Evolutionary conservation across 345 rosid genomes (phyloP), one percentile per base, ranked within the genome.

Genomic region (Murraya paniculata): DNA sequence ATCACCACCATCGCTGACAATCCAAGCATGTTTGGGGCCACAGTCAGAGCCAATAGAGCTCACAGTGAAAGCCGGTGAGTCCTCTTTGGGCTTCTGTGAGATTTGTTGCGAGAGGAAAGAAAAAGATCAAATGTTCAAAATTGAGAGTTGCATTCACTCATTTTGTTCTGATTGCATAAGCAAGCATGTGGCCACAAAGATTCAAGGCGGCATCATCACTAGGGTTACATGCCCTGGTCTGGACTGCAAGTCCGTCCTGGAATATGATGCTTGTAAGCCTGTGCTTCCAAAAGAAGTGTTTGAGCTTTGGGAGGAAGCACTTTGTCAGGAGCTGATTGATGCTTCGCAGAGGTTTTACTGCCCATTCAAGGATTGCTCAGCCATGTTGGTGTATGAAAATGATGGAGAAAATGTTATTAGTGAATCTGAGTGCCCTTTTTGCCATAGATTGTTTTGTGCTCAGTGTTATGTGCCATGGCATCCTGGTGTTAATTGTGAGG

Each of bases 351-450:
- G 79, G 33, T 74, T 79, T 64, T 92, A 91, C 48, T 94, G 98
- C 71, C 98, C 97, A 16, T 92, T 83, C 78, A 90, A 81, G 87
- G 91, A 92, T 70, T 92, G 97, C 65, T 88, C 91, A 1, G 91
- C 84, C 3, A 10, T 90, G 74, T 28, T 92, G 88, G 60, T 94
- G 74, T 67, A 83, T 24, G 85, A 78, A 1, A 65, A 64, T 65
- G 79, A 74, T 28, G 85, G 62, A 53, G 80, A 64, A 39, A 75
- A 72, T 27, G 72, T 62, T 7, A 84, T 91, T 6, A 87, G 76
- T 74, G 88, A 87, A 81, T 78, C 90, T 2, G 92, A 92, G 82
- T 92, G 97, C 58, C 95, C 97, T 0, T 82, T 79, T 45, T 91
- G 95, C 68, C 91, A 85, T 21, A 84, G 95, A 36, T 72, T 87